These are phyloP conservation scores for Pyrenophora teres DNA, from an alignment of 2,329 filamentous ascomycete genomes.

Conservation along the genomic window DNA sequence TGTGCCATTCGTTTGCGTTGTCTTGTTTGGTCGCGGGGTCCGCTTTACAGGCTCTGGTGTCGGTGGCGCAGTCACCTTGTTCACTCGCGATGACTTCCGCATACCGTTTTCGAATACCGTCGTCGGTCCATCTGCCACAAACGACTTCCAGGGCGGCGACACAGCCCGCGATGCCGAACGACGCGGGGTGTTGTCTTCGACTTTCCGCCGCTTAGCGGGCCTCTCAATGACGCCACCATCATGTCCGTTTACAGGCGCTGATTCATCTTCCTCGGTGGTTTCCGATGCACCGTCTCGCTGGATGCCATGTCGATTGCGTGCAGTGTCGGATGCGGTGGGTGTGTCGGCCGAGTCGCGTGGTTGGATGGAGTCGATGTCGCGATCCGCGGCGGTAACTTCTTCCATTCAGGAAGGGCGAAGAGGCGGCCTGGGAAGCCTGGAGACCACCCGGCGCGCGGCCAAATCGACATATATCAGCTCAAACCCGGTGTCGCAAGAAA, in stretches of 20 bases:
- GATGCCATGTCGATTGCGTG: slow-evolving; percentile 20
- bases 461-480: slow-evolving; percentile 35
- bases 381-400: slow-evolving; percentile 37
- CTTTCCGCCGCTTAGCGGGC: slow-evolving; percentile 66
- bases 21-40: slow-evolving; percentile 30
- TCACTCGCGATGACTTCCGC: slow-evolving; percentile 65
- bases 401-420: slow-evolving; percentile 39
- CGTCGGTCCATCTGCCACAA: slow-evolving; percentile 83
- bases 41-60: slow-evolving; percentile 53
- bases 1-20: slow-evolving; percentile 37
- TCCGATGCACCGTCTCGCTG: slow-evolving; percentile 29
- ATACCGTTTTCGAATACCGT: slow-evolving; percentile 72
- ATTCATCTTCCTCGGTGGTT: slow-evolving; percentile 35
- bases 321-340: slow-evolving; percentile 23
- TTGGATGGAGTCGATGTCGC: slow-evolving; percentile 37
- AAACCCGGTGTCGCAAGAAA: slow-evolving; percentile 31
- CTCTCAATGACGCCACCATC: slow-evolving; percentile 36
- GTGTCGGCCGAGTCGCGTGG: slow-evolving; percentile 27
- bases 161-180: slow-evolving; percentile 54
- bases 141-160: slow-evolving; percentile 93
- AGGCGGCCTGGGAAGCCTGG: slow-evolving; percentile 33
- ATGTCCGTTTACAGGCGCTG: slow-evolving; percentile 21
- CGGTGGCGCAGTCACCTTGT: slow-evolving; percentile 50
- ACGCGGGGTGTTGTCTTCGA: slow-evolving; percentile 44
- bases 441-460: slow-evolving; percentile 42